These are phyloP conservation scores for Cinchona pubescens DNA, from an alignment of 257 asterid species.

Conservation along the genomic window DNA sequence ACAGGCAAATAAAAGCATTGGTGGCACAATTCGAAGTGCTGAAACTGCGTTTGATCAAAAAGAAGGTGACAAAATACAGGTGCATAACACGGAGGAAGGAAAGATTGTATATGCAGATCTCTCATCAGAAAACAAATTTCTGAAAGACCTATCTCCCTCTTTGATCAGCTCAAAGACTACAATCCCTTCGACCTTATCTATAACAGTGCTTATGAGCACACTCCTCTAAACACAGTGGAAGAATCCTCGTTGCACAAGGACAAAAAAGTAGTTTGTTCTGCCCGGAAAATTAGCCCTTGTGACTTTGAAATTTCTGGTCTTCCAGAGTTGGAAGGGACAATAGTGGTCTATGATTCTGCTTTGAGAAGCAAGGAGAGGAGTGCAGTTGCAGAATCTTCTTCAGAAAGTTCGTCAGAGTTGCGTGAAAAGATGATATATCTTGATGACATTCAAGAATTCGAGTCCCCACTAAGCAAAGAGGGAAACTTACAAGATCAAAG, in stretches of 20 bases:
- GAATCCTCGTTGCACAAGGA: slow-evolving; percentile 3
- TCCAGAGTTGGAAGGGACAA: background rate
- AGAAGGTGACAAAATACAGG: background rate
- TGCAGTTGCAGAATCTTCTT: slow-evolving; percentile 26
- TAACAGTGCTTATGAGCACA: slow-evolving; percentile 1
- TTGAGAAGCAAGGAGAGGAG: background rate
- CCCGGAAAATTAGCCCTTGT: background rate
- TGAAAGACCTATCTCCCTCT: slow-evolving; percentile 11
- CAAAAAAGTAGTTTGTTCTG: background rate
- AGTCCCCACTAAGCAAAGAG: slow-evolving; percentile 34
- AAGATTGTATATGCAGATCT: slow-evolving; percentile 19
- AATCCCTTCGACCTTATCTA: background rate
- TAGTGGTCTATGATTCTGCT: background rate
- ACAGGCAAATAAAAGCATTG: slow-evolving; percentile 25
- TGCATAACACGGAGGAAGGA: slow-evolving; percentile 15
- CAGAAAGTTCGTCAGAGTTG: slow-evolving; percentile 31
- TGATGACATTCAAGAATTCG: slow-evolving; percentile 69
- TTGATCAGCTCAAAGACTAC: slow-evolving; percentile 7
- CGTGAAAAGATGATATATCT: slow-evolving; percentile 48
- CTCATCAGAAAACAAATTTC: slow-evolving; percentile 15
- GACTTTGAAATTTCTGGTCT: background rate
- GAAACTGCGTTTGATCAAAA: background rate
- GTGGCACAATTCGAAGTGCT: slow-evolving; percentile 8
- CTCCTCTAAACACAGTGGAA: background rate
- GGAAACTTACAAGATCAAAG: slow-evolving; percentile 55